Percentiles rank a stretch among this genome's conserved stretches.
phyloP scores from a whole-genome alignment of 495 filamentous ascomycete genomes.

The Podospora appendiculata region DNA sequence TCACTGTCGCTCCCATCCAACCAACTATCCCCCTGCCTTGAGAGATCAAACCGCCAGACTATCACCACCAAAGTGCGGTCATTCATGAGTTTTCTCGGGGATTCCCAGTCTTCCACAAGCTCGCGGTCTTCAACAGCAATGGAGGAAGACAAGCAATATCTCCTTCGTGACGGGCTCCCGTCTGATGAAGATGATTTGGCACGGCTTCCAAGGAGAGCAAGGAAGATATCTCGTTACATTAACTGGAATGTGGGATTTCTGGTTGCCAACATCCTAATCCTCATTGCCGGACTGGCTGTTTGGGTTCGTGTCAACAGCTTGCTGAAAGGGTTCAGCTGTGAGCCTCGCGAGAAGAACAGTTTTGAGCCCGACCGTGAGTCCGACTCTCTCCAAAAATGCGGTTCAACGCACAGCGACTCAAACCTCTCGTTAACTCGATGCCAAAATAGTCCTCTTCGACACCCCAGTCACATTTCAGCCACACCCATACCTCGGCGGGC shows the following conservation, averaged over 20 bases:
- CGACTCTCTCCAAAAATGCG: not conserved
- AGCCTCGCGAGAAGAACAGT: not conserved
- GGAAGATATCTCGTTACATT: not conserved
- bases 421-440: not conserved
- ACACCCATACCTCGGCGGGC: not conserved
- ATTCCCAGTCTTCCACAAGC: not conserved
- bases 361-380: conserved; percentile 5
- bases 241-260: not conserved
- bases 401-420: not conserved
- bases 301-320: conserved; percentile 1
- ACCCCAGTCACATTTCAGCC: conserved; percentile 1
- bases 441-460: not conserved
- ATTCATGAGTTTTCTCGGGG: not conserved
- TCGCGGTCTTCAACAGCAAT: not conserved
- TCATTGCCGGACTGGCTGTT: not conserved
- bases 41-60: no score
- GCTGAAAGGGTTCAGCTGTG: conserved; percentile 1
- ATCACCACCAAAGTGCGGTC: not conserved
- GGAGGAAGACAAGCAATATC: conserved; percentile 1
- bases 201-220: not conserved
- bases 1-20: no score
- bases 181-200: not conserved
- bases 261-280: not conserved
- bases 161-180: not conserved
- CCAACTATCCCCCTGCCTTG: no score